Evolutionary conservation across 176 grass and related monocot species (phyloP).

Genomic region (Oryza australiensis): DNA sequence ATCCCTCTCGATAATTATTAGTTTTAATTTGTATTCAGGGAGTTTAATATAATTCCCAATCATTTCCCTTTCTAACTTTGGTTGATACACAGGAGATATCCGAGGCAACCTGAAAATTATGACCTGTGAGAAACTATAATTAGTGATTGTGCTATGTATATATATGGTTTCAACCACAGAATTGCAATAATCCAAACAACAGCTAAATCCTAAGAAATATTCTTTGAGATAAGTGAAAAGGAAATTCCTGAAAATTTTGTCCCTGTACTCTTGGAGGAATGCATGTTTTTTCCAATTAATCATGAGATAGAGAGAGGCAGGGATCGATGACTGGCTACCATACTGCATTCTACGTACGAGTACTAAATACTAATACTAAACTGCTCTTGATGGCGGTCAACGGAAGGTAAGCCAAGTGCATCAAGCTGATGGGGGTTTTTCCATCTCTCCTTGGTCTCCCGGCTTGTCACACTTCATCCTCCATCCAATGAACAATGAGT

Average conservation of each 20-base stretch:
- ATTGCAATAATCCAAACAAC: not conserved
- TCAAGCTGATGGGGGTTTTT: not conserved
- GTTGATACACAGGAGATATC: not conserved
- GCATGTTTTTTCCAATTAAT: not conserved
- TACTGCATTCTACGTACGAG: not conserved
- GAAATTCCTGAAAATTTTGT: not conserved
- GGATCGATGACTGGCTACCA: constrained; percentile 8
- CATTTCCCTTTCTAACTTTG: not conserved
- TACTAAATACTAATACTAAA: not conserved
- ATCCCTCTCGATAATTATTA: too few species aligned
- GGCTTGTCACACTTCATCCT: not conserved
- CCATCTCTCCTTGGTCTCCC: not conserved
- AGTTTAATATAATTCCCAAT: not conserved
- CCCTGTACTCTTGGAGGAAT: not conserved
- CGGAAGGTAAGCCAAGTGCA: constrained; percentile 20
- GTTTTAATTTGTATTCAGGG: not conserved
- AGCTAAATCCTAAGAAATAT: not conserved
- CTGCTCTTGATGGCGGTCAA: constrained; percentile 6
- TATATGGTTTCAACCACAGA: not conserved
- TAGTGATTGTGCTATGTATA: not conserved
- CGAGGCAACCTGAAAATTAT: not conserved
- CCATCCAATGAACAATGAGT: not conserved
- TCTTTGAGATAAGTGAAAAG: not conserved
- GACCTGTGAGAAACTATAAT: not conserved
- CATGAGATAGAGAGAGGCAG: not conserved